These are phyloP conservation scores for Puccinia triticina DNA, from an alignment of 1,284 basidiomycete species.

Conservation along the genomic window DNA sequence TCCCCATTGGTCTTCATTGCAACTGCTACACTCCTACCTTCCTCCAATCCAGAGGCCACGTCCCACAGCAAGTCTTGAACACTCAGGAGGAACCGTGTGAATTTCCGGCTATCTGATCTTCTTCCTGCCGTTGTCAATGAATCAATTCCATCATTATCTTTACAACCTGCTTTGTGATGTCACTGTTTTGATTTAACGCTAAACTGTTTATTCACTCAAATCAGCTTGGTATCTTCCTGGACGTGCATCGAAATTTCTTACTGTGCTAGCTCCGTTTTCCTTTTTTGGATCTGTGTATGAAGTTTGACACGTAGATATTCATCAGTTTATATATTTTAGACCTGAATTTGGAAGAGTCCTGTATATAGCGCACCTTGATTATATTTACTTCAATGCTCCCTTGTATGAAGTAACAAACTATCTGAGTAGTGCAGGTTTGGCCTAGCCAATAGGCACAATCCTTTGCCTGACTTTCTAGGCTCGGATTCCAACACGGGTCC, in stretches of 20 bases:
- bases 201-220: not conserved
- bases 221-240: not conserved
- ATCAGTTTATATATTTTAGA: not conserved
- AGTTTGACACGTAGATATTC: not conserved
- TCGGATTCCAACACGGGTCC: slow-evolving; percentile 14
- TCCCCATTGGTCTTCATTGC: not conserved
- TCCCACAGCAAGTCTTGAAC: slow-evolving; percentile 10
- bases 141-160: slow-evolving; percentile 9
- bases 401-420: not conserved
- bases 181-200: not conserved
- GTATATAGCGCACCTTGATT: not conserved
- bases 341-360: not conserved
- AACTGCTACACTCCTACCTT: slow-evolving; percentile 12
- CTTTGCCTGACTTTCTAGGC: not conserved
- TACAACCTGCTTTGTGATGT: not conserved
- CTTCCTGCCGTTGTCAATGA: not conserved
- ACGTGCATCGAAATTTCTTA: not conserved
- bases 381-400: slow-evolving; percentile 9
- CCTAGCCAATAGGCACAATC: slow-evolving; percentile 6
- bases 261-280: not conserved
- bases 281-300: not conserved
- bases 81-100: not conserved
- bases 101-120: not conserved
- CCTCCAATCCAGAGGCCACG: not conserved
- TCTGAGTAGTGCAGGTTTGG: not conserved